These are phyloP conservation scores for Asterophora parasitica DNA, from an alignment of 768 basidiomycete species.

Conservation along the genomic window DNA sequence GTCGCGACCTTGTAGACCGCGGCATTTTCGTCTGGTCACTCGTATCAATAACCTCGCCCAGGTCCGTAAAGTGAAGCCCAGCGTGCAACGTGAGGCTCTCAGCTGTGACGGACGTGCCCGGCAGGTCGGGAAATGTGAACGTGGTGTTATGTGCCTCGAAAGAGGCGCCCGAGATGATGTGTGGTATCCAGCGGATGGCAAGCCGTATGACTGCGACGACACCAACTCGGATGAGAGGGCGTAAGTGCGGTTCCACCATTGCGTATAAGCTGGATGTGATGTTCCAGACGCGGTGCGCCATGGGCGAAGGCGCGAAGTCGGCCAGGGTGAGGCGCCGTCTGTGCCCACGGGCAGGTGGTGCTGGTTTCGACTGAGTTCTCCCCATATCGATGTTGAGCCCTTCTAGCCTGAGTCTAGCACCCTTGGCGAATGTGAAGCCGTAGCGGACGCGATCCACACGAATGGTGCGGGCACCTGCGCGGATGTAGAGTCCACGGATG, in stretches of 20 bases:
- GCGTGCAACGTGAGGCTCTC: constrained; percentile 50
- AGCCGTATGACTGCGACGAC: constrained; percentile 53
- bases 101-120: constrained; percentile 47
- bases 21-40: constrained; percentile 16
- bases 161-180: constrained; percentile 59
- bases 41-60: constrained; percentile 32
- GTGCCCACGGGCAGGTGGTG: constrained; percentile 28
- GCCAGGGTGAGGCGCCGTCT: constrained; percentile 42
- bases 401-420: constrained; percentile 60
- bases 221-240: constrained; percentile 54
- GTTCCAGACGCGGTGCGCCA: constrained; percentile 36
- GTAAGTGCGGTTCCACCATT: constrained; percentile 52
- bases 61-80: constrained; percentile 49
- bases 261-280: constrained; percentile 37
- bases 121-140: constrained; percentile 46
- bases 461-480: constrained; percentile 47
- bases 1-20: constrained; percentile 20
- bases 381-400: constrained; percentile 53
- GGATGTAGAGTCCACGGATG: constrained; percentile 70
- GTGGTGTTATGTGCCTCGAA: constrained; percentile 59
- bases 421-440: constrained; percentile 45
- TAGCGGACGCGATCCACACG: constrained; percentile 70
- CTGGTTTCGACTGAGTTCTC: constrained; percentile 22
- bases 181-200: constrained; percentile 62
- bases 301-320: constrained; percentile 42